phyloP scores from a whole-genome alignment of 306 rosid genomes.

The Hippophae rhamnoides region DNA sequence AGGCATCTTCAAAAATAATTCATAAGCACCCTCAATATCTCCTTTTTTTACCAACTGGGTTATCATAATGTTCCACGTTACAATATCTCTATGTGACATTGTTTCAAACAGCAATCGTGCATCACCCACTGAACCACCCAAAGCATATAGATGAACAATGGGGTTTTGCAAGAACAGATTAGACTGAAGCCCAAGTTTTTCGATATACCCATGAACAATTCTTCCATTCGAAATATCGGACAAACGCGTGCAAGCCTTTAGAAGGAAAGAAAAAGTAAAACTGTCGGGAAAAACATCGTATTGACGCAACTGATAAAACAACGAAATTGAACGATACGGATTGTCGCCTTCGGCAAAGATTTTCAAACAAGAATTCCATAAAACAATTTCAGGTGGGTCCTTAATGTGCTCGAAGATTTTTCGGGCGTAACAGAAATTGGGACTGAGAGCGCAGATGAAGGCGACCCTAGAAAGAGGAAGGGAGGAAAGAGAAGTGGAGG shows the following conservation, averaged over 20 bases:
- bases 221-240: constrained; percentile 33
- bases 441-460: constrained; percentile 33
- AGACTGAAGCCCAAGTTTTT: constrained; percentile 39
- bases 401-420: constrained; percentile 18
- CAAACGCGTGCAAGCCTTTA: constrained; percentile 34
- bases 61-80: constrained; percentile 45
- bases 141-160: constrained; percentile 28
- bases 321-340: constrained; percentile 28
- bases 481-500: constrained; percentile 29
- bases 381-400: constrained; percentile 9
- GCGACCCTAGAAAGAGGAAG: constrained; percentile 39
- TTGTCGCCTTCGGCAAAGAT: constrained; percentile 26
- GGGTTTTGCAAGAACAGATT: constrained; percentile 36
- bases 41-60: constrained; percentile 28
- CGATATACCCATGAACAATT: constrained; percentile 37
- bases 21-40: constrained; percentile 30
- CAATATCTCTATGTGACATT: constrained; percentile 40
- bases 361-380: constrained; percentile 44
- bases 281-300: constrained; percentile 26
- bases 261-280: constrained; percentile 39
- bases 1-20: constrained; percentile 30
- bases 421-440: constrained; percentile 32
- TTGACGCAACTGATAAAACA: constrained; percentile 28
- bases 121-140: constrained; percentile 26
- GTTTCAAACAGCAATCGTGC: constrained; percentile 39